These are phyloP conservation scores for Wickerhamiella hasegawae DNA, from an alignment of 805 yeast species.

Conservation along the genomic window DNA sequence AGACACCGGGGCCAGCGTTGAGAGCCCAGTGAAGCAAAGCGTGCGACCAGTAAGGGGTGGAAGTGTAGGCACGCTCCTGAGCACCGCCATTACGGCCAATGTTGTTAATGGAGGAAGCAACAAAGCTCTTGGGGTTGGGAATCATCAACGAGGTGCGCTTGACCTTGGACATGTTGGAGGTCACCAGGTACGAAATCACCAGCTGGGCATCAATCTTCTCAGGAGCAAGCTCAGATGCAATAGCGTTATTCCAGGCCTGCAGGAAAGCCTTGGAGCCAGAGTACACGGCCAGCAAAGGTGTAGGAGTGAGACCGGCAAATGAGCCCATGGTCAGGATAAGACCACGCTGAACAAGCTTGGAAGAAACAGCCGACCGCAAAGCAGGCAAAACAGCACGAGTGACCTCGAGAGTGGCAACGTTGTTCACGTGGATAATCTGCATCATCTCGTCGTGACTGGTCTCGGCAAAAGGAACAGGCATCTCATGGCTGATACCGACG, in stretches of 20 bases:
- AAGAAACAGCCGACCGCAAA: conserved; percentile 38
- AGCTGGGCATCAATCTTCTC: conserved; percentile 72
- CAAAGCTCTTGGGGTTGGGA: conserved; percentile 74
- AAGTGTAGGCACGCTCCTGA: conserved; percentile 72
- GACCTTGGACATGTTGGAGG: conserved; percentile 91
- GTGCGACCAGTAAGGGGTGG: conserved; percentile 88
- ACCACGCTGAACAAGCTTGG: conserved; percentile 30
- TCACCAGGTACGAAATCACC: conserved; percentile 73
- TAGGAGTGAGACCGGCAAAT: conserved; percentile 85
- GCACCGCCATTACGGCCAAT: conserved; percentile 85
- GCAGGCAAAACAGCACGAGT: conserved; percentile 67
- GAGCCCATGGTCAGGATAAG: conserved; percentile 91
- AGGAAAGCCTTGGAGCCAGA: conserved; percentile 93
- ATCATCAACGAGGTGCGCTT: conserved; percentile 56
- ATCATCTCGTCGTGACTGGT: conserved; percentile 60
- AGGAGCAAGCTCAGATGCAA: conserved; percentile 66
- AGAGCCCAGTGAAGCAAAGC: conserved; percentile 76
- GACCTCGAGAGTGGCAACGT: conserved; percentile 64
- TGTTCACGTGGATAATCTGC: conserved; percentile 72
- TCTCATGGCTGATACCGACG: conserved; percentile 87
- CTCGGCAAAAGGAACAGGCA: conserved; percentile 85
- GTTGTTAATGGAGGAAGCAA: conserved; percentile 45
- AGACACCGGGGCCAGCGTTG: conserved; percentile 69
- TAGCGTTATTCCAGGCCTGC: conserved; percentile 81
- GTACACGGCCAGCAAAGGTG: conserved; percentile 83